A percentile compares a stretch with the other conserved stretches of the same genome.
phyloP scores from a whole-genome alignment of 495 filamentous ascomycete species.

The Aspergillus asperescens region DNA sequence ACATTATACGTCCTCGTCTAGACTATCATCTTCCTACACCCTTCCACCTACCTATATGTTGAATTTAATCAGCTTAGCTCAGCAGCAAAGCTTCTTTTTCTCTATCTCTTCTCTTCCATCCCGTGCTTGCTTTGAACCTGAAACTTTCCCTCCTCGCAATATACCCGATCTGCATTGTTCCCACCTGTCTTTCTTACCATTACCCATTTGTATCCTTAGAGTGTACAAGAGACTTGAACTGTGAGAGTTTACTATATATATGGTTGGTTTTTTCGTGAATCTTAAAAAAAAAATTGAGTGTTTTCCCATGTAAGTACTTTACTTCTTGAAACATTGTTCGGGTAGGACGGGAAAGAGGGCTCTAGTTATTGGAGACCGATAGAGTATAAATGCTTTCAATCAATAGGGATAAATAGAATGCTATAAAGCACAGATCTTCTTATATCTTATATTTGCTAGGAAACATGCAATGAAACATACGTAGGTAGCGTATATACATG shows the following conservation, averaged over 20 bases:
- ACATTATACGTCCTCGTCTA: slow-evolving; percentile 19
- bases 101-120: background rate
- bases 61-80: too few relatives aligned
- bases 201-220: background rate
- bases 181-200: background rate
- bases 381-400: too few relatives aligned
- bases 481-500: too few relatives aligned
- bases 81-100: background rate
- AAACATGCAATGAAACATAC: too few relatives aligned
- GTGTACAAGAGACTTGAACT: background rate
- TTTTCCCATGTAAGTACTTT: background rate
- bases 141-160: slow-evolving; percentile 5
- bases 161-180: slow-evolving; percentile 5
- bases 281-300: background rate
- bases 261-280: background rate
- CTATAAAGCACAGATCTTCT: too few relatives aligned
- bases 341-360: too few relatives aligned
- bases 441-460: too few relatives aligned
- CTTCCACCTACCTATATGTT: background rate
- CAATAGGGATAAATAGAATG: too few relatives aligned
- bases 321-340: background rate
- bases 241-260: background rate
- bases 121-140: too few relatives aligned
- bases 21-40: background rate
- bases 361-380: too few relatives aligned